These are phyloP conservation scores for Daucus carota DNA, from an alignment of 129 eudicot species.

Conservation along the genomic window DNA sequence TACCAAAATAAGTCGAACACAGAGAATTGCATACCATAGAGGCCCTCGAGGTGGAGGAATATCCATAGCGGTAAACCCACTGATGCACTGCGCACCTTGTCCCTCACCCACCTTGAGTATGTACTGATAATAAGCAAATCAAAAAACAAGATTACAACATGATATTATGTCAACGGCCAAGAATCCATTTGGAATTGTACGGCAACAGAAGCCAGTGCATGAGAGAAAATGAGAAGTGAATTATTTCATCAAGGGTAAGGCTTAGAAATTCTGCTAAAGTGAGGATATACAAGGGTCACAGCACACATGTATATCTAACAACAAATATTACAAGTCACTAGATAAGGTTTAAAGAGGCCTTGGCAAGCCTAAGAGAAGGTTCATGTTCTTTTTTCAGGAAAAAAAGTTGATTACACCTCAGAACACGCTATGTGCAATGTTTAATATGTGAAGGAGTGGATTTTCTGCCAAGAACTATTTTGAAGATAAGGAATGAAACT, in stretches of 20 bases:
- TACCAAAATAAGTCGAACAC: neutral
- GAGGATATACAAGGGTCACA: neutral
- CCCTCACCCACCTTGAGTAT: constrained; percentile 85
- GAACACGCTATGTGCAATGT: neutral
- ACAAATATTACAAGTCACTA: neutral
- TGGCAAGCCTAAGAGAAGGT: neutral
- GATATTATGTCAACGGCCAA: neutral
- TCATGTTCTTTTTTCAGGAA: too few species aligned
- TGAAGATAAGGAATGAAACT: neutral
- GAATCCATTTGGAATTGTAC: neutral
- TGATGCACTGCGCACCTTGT: constrained; percentile 66
- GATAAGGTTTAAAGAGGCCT: neutral
- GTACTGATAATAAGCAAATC: constrained; percentile 35
- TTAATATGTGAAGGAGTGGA: neutral
- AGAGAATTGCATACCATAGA: constrained; percentile 48
- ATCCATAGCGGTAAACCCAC: constrained; percentile 80
- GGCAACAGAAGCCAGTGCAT: neutral
- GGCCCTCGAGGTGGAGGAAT: constrained; percentile 88
- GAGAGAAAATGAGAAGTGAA: too few species aligned
- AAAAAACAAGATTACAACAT: neutral
- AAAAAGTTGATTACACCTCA: neutral
- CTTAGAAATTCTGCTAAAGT: neutral
- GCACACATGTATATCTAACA: neutral
- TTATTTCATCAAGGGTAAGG: neutral
- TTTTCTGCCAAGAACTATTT: neutral